Evolutionary conservation across 352 stramenopile genomes (phyloP), one percentile per base, ranked within the genome.

Genomic region (Phytophthora palmivora): DNA sequence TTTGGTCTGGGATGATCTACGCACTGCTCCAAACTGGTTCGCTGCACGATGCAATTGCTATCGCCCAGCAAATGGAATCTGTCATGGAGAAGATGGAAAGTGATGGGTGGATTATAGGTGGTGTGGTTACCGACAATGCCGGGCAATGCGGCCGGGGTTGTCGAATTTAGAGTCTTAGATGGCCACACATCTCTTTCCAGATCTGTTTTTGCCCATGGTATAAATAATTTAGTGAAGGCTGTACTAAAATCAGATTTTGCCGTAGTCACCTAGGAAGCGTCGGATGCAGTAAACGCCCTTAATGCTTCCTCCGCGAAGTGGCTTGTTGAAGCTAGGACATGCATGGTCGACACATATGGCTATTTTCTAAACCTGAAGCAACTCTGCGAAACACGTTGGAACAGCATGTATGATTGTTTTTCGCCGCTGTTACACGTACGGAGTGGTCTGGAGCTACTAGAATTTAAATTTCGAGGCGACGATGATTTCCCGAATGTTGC

Each of bases 201-300:
- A 55, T 63, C 28, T 63, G 54, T n/a, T 53, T 55, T 32, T n/a
- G 43, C 24, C 22, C 54, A 62, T 41, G 54, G 48, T n/a, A 3
- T 63, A 11, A 63, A 63, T 16, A 55, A 49, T 16, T 48, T 63
- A n/a, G 36, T 63, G n/a, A 49, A 63, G 21, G 43, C 54, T 3
- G 53, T 47, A 18, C 21, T 46, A 9, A 63, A 55, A 33, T 62
- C 54, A 3, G n/a, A 48, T 5, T 63, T 48, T 32, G 19, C 33
- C 28, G 38, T 0, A 7, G 54, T 55, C 30, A 54, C 33, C n/a
- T 48, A 53, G 33, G 10, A 62, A 26, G 53, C 53, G 2, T 62
- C 43, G 0, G 53, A 62, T 42, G 43, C 53, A 11, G 53, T 62
- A 11, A 53, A 54, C 37, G 6, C 22, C 8, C 8, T 62, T 11